Percentiles rank a stretch among this genome's conserved stretches.
phyloP scores from a whole-genome alignment of 225 moss, liverwort and hornwort species.

The Marchantia paleacea region DNA sequence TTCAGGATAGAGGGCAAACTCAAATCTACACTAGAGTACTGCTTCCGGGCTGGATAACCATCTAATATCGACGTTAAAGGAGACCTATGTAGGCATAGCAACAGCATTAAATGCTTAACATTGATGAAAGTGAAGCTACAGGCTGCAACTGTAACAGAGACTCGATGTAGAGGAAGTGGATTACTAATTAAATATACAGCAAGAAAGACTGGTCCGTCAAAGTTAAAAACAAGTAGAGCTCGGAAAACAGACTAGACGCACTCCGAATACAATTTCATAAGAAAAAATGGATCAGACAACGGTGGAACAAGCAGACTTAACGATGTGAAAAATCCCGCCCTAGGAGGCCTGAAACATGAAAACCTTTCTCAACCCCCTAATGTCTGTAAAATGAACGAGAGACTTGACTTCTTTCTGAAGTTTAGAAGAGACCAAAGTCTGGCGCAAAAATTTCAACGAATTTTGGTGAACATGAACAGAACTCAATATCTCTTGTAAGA shows the following conservation, averaged over 20 bases:
- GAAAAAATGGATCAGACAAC: not conserved
- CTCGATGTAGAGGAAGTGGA: not conserved
- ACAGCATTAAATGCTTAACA: not conserved
- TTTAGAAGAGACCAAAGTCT: too few species aligned
- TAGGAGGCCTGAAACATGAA: too few species aligned
- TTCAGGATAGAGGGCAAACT: not conserved
- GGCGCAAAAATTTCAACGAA: too few species aligned
- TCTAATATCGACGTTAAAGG: not conserved
- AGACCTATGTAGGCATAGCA: not conserved
- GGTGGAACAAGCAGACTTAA: not conserved
- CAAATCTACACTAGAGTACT: not conserved
- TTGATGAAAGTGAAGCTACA: not conserved
- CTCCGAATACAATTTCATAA: not conserved
- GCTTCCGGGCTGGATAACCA: not conserved
- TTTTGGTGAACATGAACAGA: too few species aligned
- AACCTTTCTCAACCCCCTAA: too few species aligned
- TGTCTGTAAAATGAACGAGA: too few species aligned
- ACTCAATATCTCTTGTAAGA: too few species aligned
- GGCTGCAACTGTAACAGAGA: not conserved
- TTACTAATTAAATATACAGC: not conserved
- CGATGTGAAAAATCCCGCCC: too few species aligned
- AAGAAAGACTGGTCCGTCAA: not conserved
- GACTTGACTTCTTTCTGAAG: too few species aligned
- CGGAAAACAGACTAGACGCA: not conserved
- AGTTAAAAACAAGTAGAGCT: not conserved